Percentiles rank a stretch among this genome's conserved stretches.
phyloP scores from a whole-genome alignment of 1,139 yeast genomes.

The Magnusiomyces sp. region DNA sequence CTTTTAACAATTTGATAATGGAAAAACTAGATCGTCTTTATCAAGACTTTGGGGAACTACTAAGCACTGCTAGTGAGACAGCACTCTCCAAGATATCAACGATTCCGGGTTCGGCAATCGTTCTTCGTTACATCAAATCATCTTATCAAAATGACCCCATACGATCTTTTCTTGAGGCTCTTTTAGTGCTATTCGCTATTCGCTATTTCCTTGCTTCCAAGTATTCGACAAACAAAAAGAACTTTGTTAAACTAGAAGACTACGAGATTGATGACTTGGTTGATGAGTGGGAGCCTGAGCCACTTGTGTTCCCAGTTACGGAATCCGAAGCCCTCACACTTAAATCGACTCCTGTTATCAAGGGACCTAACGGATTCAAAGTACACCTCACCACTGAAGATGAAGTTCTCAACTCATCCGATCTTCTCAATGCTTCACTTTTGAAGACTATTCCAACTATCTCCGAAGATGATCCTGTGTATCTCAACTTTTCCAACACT shows the following conservation, averaged over 20 bases:
- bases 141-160: slow-evolving; percentile 93
- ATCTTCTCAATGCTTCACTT: slow-evolving; percentile 6
- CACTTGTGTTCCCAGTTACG: slow-evolving; percentile 51
- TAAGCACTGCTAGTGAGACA: slow-evolving; percentile 21
- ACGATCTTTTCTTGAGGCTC: slow-evolving; percentile 73
- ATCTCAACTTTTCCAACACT: slow-evolving; percentile 31
- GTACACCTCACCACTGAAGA: slow-evolving; percentile 29
- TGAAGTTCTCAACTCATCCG: slow-evolving; percentile 12
- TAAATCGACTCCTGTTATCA: slow-evolving; percentile 52
- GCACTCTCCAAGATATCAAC: slow-evolving; percentile 21
- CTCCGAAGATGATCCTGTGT: slow-evolving; percentile 18
- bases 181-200: slow-evolving; percentile 74
- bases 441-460: slow-evolving; percentile 15
- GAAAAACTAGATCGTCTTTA: slow-evolving; percentile 14
- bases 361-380: slow-evolving; percentile 50
- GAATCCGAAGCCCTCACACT: slow-evolving; percentile 55
- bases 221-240: slow-evolving; percentile 69
- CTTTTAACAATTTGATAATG: slow-evolving; percentile 8
- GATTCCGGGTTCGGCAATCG: slow-evolving; percentile 75
- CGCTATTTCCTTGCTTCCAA: slow-evolving; percentile 76
- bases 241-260: slow-evolving; percentile 53
- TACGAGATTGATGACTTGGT: slow-evolving; percentile 75
- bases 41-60: slow-evolving; percentile 22
- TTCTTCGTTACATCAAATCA: slow-evolving; percentile 71
- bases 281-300: slow-evolving; percentile 88